Base-by-base conservation (phyloP, 257 asterid genomes). In the Rubia yunnanensis region DNA sequence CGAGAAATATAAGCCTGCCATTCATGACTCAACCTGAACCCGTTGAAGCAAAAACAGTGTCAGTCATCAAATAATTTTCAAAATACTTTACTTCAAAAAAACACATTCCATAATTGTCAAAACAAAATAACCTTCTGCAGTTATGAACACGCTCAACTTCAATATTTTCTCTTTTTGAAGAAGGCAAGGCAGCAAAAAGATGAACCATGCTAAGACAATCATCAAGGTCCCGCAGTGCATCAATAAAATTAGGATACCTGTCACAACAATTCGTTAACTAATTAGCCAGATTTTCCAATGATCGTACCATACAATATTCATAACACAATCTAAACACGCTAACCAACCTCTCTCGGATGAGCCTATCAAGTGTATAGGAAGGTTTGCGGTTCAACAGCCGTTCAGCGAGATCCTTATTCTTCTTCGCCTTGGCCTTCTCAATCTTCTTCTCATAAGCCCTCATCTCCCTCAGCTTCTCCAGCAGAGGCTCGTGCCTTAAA, bases 141-240 rank as follows among this genome's bases (percentile, higher is more conserved):
- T 85, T 80, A 72, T 90, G 99, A 70, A 94, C 82, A 35, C 88
- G 84, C 59, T 70, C 70, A 5, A 88, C 99, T 30, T 90, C 87
- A 70, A 94, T 88, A 78, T 88, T 86, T 70, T 86, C 96, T 72
- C 85, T 88, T 63, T 88, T 95, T 17, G 83, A 86, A 15, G 97
- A 92, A 67, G 99, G 99, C 85, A 94, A 83, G 65, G 99, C 91
- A 73, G 99, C 96, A 85, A 94, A 94, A 1, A 94, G 86, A 67
- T 94, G 99, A 50, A 94, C 95, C 96, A 90, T 88, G 60, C 95
- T 88, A 68, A 94, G 92, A 76, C 97, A 90, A 68, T 94, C 99
- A 66, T 94, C 99, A 70, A 94, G 86, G 78, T 94, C 99, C 58
- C 97, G 81, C 69, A 94, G 73, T 0, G 99, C 97, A 75, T 94